phyloP scores from a whole-genome alignment of 2,329 filamentous ascomycete genomes.

The Aureobasidium mangrovei region DNA sequence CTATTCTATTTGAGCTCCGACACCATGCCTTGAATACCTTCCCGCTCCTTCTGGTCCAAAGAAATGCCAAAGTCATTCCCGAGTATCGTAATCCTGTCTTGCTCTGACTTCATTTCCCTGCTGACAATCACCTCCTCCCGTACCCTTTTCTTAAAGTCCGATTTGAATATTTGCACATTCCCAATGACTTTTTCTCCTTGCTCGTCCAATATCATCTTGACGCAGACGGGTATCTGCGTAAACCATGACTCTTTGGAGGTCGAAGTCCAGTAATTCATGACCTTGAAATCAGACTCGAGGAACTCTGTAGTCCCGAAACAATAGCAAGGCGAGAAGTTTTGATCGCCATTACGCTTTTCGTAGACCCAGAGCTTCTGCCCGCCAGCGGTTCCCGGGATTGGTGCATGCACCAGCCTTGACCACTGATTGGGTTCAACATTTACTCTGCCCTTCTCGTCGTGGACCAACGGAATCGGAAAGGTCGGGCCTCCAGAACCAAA shows the following conservation, averaged over 20 bases:
- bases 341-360: constrained; percentile 29
- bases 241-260: constrained; percentile 45
- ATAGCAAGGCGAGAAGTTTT: constrained; percentile 53
- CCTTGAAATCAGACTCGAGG: constrained; percentile 49
- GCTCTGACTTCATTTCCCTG: constrained; percentile 33
- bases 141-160: constrained; percentile 38
- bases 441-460: not conserved
- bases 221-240: constrained; percentile 44
- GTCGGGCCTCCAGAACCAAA: constrained; percentile 31
- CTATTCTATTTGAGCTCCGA: not conserved
- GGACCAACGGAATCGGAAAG: constrained; percentile 23
- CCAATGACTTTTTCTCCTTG: constrained; percentile 27
- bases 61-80: constrained; percentile 37
- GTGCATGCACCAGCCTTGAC: not conserved
- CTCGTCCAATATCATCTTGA: constrained; percentile 43
- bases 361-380: constrained; percentile 38
- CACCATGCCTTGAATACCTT: constrained; percentile 26
- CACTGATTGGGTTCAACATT: constrained; percentile 1
- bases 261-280: constrained; percentile 52
- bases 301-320: constrained; percentile 60
- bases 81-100: constrained; percentile 36
- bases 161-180: constrained; percentile 34
- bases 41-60: constrained; percentile 30
- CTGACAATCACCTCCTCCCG: constrained; percentile 34
- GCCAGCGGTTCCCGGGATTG: constrained; percentile 23